phyloP scores from a whole-genome alignment of 371 early-diverging fungal genomes.

The Zancudomyces culisetae region DNA sequence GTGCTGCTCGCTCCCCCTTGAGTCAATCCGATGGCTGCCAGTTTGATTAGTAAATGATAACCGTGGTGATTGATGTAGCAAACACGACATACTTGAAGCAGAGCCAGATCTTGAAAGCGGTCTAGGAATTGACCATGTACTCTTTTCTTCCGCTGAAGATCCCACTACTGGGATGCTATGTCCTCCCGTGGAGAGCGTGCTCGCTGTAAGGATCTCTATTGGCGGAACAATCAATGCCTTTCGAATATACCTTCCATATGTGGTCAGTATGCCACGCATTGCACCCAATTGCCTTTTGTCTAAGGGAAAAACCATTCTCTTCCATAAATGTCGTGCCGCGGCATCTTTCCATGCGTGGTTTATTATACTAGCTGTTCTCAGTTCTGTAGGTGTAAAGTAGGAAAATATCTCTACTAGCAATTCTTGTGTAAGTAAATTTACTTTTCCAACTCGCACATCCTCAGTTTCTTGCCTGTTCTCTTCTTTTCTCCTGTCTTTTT shows the following conservation, averaged over 20 bases:
- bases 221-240: constrained; percentile 21
- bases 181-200: constrained; percentile 5
- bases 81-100: constrained; percentile 1
- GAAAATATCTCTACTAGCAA: too few relatives aligned
- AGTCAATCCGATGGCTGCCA: too few relatives aligned
- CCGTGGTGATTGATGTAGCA: background rate
- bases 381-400: constrained; percentile 6
- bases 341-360: constrained; percentile 21
- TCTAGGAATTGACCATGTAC: constrained; percentile 15
- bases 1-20: too few relatives aligned
- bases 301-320: constrained; percentile 20
- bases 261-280: constrained; percentile 15
- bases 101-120: constrained; percentile 22
- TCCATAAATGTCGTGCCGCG: constrained; percentile 19
- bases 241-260: constrained; percentile 15
- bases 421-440: too few relatives aligned
- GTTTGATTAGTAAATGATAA: too few relatives aligned
- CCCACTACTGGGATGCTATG: constrained; percentile 14
- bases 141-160: constrained; percentile 9
- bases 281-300: constrained; percentile 21
- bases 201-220: constrained; percentile 10
- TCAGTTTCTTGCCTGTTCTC: too few relatives aligned
- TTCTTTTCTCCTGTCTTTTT: too few relatives aligned
- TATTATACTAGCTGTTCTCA: constrained; percentile 11
- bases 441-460: too few relatives aligned